Percentiles rank a stretch among this genome's conserved stretches.
Evolutionary conservation across 345 rosid genomes (phyloP).

Genomic region (Aquilaria malaccensis): DNA sequence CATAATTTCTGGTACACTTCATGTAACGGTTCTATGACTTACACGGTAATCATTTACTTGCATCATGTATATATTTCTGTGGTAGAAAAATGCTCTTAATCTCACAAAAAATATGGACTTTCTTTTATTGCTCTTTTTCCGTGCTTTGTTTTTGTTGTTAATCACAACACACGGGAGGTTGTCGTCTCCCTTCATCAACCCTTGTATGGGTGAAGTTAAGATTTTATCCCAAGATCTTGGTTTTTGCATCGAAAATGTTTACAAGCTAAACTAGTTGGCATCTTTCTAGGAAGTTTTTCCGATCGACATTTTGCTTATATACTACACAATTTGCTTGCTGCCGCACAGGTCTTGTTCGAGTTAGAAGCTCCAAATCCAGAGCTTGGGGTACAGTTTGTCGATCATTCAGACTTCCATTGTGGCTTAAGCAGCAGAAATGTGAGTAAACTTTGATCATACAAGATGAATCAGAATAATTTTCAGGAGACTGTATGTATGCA

Average conservation of each 20-base stretch:
- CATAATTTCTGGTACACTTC: neutral
- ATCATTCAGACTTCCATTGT: slow-evolving; percentile 52
- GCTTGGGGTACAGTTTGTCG: slow-evolving; percentile 42
- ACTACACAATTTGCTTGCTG: neutral
- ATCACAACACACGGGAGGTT: too few relatives aligned
- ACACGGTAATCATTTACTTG: neutral
- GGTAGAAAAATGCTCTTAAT: too few relatives aligned
- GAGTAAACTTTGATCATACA: slow-evolving; percentile 28
- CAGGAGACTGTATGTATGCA: too few relatives aligned
- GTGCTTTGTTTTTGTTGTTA: too few relatives aligned
- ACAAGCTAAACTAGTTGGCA: neutral
- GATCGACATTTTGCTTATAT: neutral
- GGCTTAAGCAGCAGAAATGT: slow-evolving; percentile 30
- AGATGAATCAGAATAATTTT: too few relatives aligned
- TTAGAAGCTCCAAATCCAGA: slow-evolving; percentile 47
- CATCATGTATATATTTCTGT: neutral
- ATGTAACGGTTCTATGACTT: neutral
- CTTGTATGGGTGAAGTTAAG: neutral
- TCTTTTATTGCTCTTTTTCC: too few relatives aligned
- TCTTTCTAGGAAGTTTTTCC: neutral
- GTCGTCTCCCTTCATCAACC: neutral
- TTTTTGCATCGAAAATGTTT: neutral
- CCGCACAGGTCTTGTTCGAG: slow-evolving; percentile 60
- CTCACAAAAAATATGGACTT: too few relatives aligned
- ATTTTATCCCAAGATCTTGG: neutral